Evolutionary conservation across 345 rosid species (phyloP).

Genomic region (Citrus sp.): DNA sequence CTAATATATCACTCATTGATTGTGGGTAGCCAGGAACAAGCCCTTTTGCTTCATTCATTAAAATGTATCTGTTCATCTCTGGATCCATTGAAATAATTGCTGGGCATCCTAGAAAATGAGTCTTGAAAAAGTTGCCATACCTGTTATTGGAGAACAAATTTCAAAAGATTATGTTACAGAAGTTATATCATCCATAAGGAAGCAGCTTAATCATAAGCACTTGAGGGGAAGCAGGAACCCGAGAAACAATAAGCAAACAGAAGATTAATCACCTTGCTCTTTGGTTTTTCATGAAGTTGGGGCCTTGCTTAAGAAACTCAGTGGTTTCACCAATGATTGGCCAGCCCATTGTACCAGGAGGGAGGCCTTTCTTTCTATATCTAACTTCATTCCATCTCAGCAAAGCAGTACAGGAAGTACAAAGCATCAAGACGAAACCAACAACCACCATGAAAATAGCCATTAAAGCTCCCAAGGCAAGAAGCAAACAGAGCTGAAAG

Average conservation of each 20-base stretch:
- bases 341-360: constrained; percentile 99
- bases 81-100: constrained; percentile 96
- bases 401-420: constrained; percentile 53
- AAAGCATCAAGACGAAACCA: constrained; percentile 40
- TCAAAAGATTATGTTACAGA: neutral
- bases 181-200: neutral
- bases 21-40: constrained; percentile 95
- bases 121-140: constrained; percentile 83
- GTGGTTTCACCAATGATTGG: constrained; percentile 96
- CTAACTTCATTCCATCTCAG: constrained; percentile 78
- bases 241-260: neutral
- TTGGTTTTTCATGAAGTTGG: constrained; percentile 88
- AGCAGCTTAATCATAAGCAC: neutral
- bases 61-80: constrained; percentile 74
- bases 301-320: constrained; percentile 94
- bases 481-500: constrained; percentile 1
- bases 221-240: neutral
- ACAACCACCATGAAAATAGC: constrained; percentile 52
- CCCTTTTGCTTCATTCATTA: constrained; percentile 89
- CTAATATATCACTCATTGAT: constrained; percentile 91
- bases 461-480: constrained; percentile 40
- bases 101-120: constrained; percentile 91
- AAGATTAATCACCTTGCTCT: constrained; percentile 57
- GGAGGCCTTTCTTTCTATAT: constrained; percentile 72
- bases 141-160: constrained; percentile 27